phyloP scores from a whole-genome alignment of 305 asterid genomes.

The Fraxinus sp. region DNA sequence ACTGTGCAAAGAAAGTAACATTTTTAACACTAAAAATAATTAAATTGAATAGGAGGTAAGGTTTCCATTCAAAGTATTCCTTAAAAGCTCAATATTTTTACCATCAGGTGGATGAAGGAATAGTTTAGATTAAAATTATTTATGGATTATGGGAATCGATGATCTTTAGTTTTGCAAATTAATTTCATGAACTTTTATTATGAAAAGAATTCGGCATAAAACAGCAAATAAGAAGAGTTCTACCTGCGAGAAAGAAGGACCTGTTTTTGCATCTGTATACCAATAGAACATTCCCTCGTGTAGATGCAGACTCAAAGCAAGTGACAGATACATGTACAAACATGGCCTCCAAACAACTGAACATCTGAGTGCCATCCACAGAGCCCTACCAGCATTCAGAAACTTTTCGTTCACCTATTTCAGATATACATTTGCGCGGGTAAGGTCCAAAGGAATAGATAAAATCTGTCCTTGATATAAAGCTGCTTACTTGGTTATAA shows the following conservation, averaged over 20 bases:
- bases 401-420: constrained; percentile 49
- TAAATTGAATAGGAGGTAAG: neutral
- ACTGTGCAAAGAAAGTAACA: neutral
- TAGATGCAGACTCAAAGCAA: constrained; percentile 57
- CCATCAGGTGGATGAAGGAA: neutral
- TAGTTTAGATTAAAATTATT: neutral
- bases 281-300: constrained; percentile 74
- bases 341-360: constrained; percentile 63
- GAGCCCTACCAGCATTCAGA: constrained; percentile 46
- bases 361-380: constrained; percentile 61
- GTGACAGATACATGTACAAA: constrained; percentile 60
- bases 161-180: neutral
- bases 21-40: neutral
- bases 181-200: neutral
- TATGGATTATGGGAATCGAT: neutral
- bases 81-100: neutral
- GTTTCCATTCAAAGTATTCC: neutral
- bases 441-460: constrained; percentile 17
- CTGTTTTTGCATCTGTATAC: constrained; percentile 56
- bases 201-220: neutral
- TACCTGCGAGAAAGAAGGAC: constrained; percentile 64
- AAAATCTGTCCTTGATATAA: constrained; percentile 15
- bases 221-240: neutral
- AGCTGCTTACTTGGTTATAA: constrained; percentile 49
- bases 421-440: constrained; percentile 13